A percentile compares a stretch with the other conserved stretches of the same genome.
Conservation (phyloP, 2,329 filamentous ascomycete genomes). For the Colletotrichum higginsianum region DNA sequence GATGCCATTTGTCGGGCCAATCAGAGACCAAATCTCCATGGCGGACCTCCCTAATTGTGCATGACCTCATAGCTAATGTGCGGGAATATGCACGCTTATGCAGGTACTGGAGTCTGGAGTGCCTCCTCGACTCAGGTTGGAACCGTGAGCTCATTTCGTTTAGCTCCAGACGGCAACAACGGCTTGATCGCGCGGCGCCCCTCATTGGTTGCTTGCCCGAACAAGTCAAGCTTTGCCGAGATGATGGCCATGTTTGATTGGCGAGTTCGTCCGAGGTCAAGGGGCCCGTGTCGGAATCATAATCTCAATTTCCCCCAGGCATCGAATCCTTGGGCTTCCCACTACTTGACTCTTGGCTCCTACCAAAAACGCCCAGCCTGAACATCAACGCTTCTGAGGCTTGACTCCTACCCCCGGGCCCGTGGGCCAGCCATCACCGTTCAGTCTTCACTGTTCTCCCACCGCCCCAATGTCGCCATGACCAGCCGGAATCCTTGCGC, state of each 20-base stretch:
- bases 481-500: slow-evolving; percentile 34
- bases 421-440: slow-evolving; percentile 25
- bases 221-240: slow-evolving; percentile 42
- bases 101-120: slow-evolving; percentile 28
- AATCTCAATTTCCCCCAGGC: slow-evolving; percentile 36
- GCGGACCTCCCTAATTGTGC: slow-evolving; percentile 3
- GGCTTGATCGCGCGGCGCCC: slow-evolving; percentile 28
- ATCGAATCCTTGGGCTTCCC: slow-evolving; percentile 26
- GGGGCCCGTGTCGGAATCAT: slow-evolving; percentile 13
- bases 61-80: slow-evolving; percentile 20
- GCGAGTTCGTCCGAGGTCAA: slow-evolving; percentile 17
- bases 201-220: slow-evolving; percentile 32
- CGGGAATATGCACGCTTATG: slow-evolving; percentile 38
- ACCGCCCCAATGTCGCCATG: slow-evolving; percentile 36
- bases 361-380: slow-evolving; percentile 7
- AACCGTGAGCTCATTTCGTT: slow-evolving; percentile 40
- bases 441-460: neutral
- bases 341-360: neutral
- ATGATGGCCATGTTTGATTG: slow-evolving; percentile 40
- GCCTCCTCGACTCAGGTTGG: neutral
- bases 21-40: neutral
- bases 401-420: slow-evolving; percentile 5
- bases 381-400: neutral
- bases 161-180: slow-evolving; percentile 21
- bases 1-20: neutral